A percentile compares a stretch with the other conserved stretches of the same genome.
Conservation (phyloP, 2,329 filamentous ascomycete genomes). For the Colletotrichum euphorbiae region DNA sequence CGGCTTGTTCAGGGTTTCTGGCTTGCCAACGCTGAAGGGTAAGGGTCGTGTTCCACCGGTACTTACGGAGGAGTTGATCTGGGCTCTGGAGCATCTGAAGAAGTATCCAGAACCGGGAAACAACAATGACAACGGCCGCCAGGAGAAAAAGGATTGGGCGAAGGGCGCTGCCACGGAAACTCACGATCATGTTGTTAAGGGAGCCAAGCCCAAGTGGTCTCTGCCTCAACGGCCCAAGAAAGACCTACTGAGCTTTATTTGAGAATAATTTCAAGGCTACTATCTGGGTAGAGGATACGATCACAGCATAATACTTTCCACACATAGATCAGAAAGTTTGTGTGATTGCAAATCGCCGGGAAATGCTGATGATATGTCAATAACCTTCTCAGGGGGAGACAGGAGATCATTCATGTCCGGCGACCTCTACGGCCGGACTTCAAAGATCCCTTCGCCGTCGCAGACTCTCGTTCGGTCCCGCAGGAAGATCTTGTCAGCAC, state of each 20-base stretch:
- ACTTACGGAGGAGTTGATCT: constrained; percentile 55
- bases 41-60: constrained; percentile 60
- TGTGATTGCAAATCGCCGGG: no score
- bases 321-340: no score
- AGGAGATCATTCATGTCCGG: no score
- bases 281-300: no score
- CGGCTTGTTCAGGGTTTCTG: constrained; percentile 60
- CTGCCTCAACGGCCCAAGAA: constrained; percentile 23
- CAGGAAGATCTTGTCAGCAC: no score
- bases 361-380: no score
- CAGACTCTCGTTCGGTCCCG: no score
- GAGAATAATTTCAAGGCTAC: not conserved
- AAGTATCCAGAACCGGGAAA: constrained; percentile 58
- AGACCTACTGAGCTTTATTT: constrained; percentile 27
- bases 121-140: not conserved
- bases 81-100: constrained; percentile 60
- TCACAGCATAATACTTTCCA: no score
- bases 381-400: no score
- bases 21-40: constrained; percentile 59
- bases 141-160: not conserved
- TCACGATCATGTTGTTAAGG: not conserved
- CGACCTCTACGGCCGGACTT: no score
- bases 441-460: no score
- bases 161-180: not conserved
- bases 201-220: not conserved